Evolutionary conservation across 2,329 filamentous ascomycete species (phyloP).

Genomic region (Pyrenophora graminea): DNA sequence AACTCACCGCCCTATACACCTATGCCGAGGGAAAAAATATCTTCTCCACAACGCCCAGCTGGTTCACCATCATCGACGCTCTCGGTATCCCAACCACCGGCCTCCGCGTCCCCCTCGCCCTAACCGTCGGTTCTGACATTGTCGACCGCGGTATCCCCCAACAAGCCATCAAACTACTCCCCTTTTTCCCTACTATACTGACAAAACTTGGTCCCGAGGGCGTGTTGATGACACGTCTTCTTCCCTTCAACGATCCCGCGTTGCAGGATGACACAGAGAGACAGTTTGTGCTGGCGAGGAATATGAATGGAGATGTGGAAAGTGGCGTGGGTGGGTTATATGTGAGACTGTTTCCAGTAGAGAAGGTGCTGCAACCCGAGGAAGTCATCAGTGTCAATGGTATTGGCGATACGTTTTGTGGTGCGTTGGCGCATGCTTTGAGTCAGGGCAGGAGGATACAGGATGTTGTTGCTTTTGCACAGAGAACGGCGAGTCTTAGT

Average conservation of each 20-base stretch:
- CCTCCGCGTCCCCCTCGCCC: constrained; percentile 71
- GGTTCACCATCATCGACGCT: constrained; percentile 80
- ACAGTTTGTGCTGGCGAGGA: constrained; percentile 71
- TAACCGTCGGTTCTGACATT: constrained; percentile 67
- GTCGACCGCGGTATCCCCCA: constrained; percentile 83
- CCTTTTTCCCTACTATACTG: constrained; percentile 82
- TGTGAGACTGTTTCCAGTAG: constrained; percentile 71
- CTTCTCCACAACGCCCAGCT: constrained; percentile 70
- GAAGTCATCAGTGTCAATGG: constrained; percentile 90
- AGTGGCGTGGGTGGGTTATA: constrained; percentile 71
- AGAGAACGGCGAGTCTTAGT: constrained; percentile 78
- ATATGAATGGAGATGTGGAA: constrained; percentile 54
- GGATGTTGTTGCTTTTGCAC: constrained; percentile 75
- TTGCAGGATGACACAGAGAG: constrained; percentile 66
- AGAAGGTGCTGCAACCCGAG: constrained; percentile 61
- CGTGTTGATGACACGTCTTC: constrained; percentile 73
- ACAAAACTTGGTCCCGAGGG: constrained; percentile 81
- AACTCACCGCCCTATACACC: constrained; percentile 77
- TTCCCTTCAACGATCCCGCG: constrained; percentile 69
- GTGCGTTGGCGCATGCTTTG: constrained; percentile 79
- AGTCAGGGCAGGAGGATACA: constrained; percentile 60
- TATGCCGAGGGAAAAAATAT: constrained; percentile 65
- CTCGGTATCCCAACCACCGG: constrained; percentile 73
- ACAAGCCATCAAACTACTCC: constrained; percentile 80
- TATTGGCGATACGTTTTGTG: constrained; percentile 90